Conservation (phyloP, 2,329 filamentous ascomycete genomes). For the Calonectria hongkongensis region DNA sequence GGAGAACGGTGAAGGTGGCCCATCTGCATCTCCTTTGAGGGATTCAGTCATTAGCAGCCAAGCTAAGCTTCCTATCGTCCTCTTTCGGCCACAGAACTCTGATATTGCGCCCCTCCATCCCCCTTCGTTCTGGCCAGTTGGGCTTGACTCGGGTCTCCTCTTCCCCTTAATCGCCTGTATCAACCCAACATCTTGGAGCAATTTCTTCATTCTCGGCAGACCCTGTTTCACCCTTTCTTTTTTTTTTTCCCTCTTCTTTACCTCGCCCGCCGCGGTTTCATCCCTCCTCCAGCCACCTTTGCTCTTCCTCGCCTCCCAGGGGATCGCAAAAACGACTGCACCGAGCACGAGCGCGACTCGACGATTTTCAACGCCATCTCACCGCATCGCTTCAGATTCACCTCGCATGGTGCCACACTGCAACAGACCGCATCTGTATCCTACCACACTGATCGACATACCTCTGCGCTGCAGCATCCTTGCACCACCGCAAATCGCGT, state of each 20-base stretch:
- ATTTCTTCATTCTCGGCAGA: conserved; percentile 3
- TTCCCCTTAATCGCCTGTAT: conserved; percentile 26
- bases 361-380: conserved; percentile 7
- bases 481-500: conserved; percentile 34
- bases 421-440: conserved; percentile 26
- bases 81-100: conserved; percentile 22
- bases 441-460: conserved; percentile 19
- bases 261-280: neutral
- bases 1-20: conserved; percentile 36
- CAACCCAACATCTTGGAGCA: conserved; percentile 20
- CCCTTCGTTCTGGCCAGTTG: conserved; percentile 17
- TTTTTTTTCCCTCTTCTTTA: neutral
- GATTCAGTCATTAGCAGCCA: conserved; percentile 23
- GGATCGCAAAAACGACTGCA: conserved; percentile 11
- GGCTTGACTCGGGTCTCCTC: conserved; percentile 28
- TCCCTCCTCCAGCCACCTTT: conserved; percentile 25
- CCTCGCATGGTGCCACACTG: conserved; percentile 12
- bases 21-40: conserved; percentile 31
- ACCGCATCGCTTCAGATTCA: conserved; percentile 10
- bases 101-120: conserved; percentile 8
- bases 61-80: conserved; percentile 18
- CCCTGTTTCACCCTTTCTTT: neutral
- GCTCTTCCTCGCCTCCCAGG: conserved; percentile 9
- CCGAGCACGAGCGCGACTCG: conserved; percentile 19
- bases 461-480: conserved; percentile 23